Percentiles rank a stretch among this genome's conserved stretches.
Evolutionary conservation across 768 basidiomycete genomes (phyloP).

Genomic region (Clathrus columnatus): DNA sequence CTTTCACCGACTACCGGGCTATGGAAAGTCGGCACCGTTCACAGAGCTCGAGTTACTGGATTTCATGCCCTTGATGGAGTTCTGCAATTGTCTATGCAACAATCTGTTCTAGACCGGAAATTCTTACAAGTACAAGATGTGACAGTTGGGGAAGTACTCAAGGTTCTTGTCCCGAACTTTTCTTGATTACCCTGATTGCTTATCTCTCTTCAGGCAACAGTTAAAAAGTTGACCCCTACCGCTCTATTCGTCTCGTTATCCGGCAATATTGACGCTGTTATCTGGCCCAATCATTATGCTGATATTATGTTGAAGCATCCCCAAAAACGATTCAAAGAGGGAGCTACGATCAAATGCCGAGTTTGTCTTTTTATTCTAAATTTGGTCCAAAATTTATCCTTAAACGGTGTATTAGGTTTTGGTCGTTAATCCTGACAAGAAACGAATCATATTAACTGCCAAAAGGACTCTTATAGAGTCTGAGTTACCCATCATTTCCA

Average conservation of each 20-base stretch:
- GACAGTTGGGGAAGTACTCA: constrained; percentile 76
- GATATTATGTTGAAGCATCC: constrained; percentile 94
- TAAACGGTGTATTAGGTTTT: constrained; percentile 47
- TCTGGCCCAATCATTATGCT: constrained; percentile 93
- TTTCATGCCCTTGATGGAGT: constrained; percentile 81
- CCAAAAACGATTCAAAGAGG: constrained; percentile 79
- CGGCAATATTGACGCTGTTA: constrained; percentile 82
- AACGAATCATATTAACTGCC: constrained; percentile 77
- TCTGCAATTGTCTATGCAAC: constrained; percentile 78
- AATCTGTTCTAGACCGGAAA: constrained; percentile 73
- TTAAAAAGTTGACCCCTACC: constrained; percentile 75
- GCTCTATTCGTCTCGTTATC: constrained; percentile 81
- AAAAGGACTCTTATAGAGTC: constrained; percentile 88
- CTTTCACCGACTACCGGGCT: constrained; percentile 61
- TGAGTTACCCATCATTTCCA: constrained; percentile 56
- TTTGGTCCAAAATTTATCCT: constrained; percentile 2
- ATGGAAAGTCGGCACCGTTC: constrained; percentile 72
- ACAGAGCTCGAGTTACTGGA: constrained; percentile 81
- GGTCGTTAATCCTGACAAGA: constrained; percentile 69
- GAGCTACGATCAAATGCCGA: constrained; percentile 74
- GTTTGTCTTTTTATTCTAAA: constrained; percentile 36
- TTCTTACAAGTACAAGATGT: constrained; percentile 80
- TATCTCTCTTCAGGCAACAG: constrained; percentile 34
- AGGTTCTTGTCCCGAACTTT: constrained; percentile 34
- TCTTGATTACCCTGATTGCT: neutral